These are phyloP conservation scores for Volvariella surrecta DNA, from an alignment of 1,284 basidiomycete genomes.

Conservation along the genomic window DNA sequence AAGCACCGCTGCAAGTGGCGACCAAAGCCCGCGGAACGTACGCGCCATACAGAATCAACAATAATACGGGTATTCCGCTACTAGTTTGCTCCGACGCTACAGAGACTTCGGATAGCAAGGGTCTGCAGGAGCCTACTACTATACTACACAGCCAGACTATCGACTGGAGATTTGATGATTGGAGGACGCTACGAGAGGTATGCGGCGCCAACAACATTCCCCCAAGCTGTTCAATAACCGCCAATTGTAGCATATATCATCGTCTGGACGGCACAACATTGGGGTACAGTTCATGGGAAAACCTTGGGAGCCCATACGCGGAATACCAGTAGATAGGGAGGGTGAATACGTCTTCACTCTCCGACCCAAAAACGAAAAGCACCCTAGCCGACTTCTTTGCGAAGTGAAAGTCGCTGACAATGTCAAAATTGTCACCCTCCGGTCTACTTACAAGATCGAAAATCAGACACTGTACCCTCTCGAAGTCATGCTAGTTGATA, in stretches of 20 bases:
- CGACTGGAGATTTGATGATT: constrained; percentile 98
- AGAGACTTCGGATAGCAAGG: constrained; percentile 26
- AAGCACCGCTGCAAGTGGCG: constrained; percentile 58
- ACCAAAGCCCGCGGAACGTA: constrained; percentile 77
- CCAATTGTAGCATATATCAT: constrained; percentile 62
- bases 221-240: not conserved
- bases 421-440: constrained; percentile 91
- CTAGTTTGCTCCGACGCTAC: constrained; percentile 78
- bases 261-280: constrained; percentile 76
- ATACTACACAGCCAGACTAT: constrained; percentile 60
- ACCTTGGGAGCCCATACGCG: constrained; percentile 85
- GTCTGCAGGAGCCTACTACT: constrained; percentile 34
- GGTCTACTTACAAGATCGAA: constrained; percentile 90
- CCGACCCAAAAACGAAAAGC: constrained; percentile 71
- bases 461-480: constrained; percentile 91
- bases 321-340: constrained; percentile 90
- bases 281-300: constrained; percentile 82
- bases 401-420: constrained; percentile 91
- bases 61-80: constrained; percentile 82
- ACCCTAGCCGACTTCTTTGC: constrained; percentile 80
- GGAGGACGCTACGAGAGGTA: constrained; percentile 91
- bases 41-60: constrained; percentile 90
- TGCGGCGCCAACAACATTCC: constrained; percentile 11
- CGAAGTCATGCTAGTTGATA: constrained; percentile 88
- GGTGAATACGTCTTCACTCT: constrained; percentile 89